These are phyloP conservation scores for Pyrenophora seminiperda DNA, from an alignment of 2,329 filamentous ascomycete genomes.

Conservation along the genomic window DNA sequence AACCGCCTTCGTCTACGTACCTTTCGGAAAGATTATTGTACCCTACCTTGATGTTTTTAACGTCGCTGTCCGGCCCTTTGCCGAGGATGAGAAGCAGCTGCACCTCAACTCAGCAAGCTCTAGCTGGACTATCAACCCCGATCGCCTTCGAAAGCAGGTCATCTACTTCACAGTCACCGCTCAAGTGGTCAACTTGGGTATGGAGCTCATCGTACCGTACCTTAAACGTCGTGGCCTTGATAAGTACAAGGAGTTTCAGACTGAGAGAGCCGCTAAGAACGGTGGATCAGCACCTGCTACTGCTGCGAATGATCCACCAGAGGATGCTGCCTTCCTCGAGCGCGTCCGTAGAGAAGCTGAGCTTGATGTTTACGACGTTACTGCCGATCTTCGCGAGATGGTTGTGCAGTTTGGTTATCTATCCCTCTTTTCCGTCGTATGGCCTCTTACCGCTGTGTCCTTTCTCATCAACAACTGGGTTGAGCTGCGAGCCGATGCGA, in stretches of 20 bases:
- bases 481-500: conserved; percentile 87
- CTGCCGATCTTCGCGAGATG: conserved; percentile 81
- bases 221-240: conserved; percentile 77
- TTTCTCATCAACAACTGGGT: conserved; percentile 97
- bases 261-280: conserved; percentile 62
- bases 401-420: conserved; percentile 74
- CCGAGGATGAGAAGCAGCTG: conserved; percentile 74
- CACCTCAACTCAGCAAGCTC: conserved; percentile 53
- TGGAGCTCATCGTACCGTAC: conserved; percentile 85
- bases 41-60: conserved; percentile 86
- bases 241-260: conserved; percentile 78
- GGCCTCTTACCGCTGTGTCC: conserved; percentile 87
- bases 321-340: conserved; percentile 79
- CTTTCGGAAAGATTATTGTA: conserved; percentile 81
- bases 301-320: conserved; percentile 67
- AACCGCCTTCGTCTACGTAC: conserved; percentile 92
- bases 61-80: conserved; percentile 73
- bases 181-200: conserved; percentile 83
- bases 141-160: conserved; percentile 84
- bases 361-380: conserved; percentile 85
- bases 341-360: conserved; percentile 83
- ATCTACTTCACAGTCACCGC: conserved; percentile 96
- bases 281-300: conserved; percentile 57
- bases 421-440: conserved; percentile 87
- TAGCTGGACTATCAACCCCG: conserved; percentile 80